phyloP scores from a whole-genome alignment of 805 yeast genomes.

The Kuraishia ogatae region DNA sequence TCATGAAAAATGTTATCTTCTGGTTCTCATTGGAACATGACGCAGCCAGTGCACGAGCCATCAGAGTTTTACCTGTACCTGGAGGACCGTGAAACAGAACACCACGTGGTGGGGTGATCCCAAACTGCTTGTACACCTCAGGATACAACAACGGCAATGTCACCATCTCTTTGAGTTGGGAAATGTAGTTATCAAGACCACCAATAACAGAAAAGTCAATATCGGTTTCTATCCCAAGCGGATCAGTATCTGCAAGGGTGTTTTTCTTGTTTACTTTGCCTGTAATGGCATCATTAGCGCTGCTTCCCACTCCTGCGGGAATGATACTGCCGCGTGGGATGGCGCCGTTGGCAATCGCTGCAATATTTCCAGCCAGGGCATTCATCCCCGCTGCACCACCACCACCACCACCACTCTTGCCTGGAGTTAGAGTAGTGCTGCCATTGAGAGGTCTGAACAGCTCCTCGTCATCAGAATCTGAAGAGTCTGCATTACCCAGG shows the following conservation, averaged over 20 bases:
- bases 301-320: conserved; percentile 18
- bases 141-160: conserved; percentile 89
- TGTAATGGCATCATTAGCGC: not conserved
- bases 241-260: conserved; percentile 82
- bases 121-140: conserved; percentile 82
- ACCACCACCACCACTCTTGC: conserved; percentile 11
- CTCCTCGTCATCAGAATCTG: conserved; percentile 39
- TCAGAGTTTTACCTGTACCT: conserved; percentile 95
- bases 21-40: conserved; percentile 79
- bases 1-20: conserved; percentile 93
- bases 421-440: conserved; percentile 16
- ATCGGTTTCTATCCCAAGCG: conserved; percentile 69
- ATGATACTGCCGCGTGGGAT: conserved; percentile 24
- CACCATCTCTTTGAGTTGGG: conserved; percentile 94
- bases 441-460: conserved; percentile 17
- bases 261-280: conserved; percentile 33
- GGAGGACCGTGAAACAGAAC: conserved; percentile 98
- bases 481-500: conserved; percentile 28
- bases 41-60: conserved; percentile 97
- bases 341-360: not conserved
- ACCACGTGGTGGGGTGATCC: conserved; percentile 94
- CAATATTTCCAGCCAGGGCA: not conserved
- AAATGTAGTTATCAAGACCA: conserved; percentile 83
- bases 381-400: not conserved
- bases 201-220: conserved; percentile 75